Evolutionary conservation across 108 stramenopile species (phyloP), one percentile per base, ranked within the genome.

Genomic region (Pseudonitzschia multiseries): DNA sequence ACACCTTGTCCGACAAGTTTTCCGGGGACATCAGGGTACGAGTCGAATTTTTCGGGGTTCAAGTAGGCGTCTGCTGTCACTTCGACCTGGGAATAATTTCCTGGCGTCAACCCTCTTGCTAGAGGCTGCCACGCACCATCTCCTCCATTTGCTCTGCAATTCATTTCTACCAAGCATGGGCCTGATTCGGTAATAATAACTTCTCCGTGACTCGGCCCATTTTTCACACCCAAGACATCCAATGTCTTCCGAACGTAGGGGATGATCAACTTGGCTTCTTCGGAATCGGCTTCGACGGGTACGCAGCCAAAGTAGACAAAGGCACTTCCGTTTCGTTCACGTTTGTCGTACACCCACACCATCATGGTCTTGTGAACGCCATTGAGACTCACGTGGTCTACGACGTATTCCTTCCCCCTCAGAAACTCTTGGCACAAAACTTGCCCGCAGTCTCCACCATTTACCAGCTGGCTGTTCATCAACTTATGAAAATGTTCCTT

Each of bases 321-420:
- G 65, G 70, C 85, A 62, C 83, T 73, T 10, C 95, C 96, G 75
- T 98, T 95, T 57, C 83, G 70, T n/a, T 83, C 81, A 20, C 93
- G 85, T 68, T 96, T 96, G 86, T 98, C 98, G 85, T 97, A 98
- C 27, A 92, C 89, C 98, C 98, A 98, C 17, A 83, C 76, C 77
- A 89, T 92, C 40, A 80, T 79, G 27, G 86, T 86, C 76, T 95
- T 88, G 83, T 94, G 93, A 20, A 86, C 73, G 3, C 91, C 96
- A 79, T 92, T 72, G 26, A 78, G 68, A 48, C 79, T 83, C 18
- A 90, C 90, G 59, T 80, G 83, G 68, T 97, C 94, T 56, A 95
- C 83, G 59, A 93, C 93, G 75, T 92, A 84, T 63, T 87, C 86
- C 36, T 77, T 82, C 24, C 86, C 84, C 27, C 74, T 33, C 26